Conservation (phyloP, 2,329 filamentous ascomycete genomes). For the Amauroascus niger region DNA sequence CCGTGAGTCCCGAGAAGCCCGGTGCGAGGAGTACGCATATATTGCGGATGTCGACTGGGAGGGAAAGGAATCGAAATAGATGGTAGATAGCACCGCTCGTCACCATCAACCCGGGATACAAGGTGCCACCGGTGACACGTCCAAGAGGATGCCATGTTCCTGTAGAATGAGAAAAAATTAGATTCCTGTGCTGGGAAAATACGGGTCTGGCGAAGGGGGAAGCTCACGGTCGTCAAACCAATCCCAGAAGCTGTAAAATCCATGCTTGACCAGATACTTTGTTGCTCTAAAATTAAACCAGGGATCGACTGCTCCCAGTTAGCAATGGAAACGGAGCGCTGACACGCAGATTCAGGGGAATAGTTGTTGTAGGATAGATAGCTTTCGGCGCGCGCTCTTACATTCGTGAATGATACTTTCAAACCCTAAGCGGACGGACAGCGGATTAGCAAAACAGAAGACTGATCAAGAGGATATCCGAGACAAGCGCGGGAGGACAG, state of each 20-base stretch:
- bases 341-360: background rate
- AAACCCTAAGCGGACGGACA: slow-evolving; percentile 66
- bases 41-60: slow-evolving; percentile 97
- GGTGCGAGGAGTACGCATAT: slow-evolving; percentile 95
- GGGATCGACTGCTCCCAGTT: slow-evolving; percentile 67
- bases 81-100: slow-evolving; percentile 97
- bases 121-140: slow-evolving; percentile 94
- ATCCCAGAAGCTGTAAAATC: slow-evolving; percentile 98
- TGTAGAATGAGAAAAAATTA: slow-evolving; percentile 24
- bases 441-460: slow-evolving; percentile 9
- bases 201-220: background rate
- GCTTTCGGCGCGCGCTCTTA: slow-evolving; percentile 43
- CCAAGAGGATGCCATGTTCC: slow-evolving; percentile 98
- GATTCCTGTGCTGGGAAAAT: background rate
- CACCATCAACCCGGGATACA: slow-evolving; percentile 98
- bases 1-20: slow-evolving; percentile 86
- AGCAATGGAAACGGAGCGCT: background rate
- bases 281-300: slow-evolving; percentile 99
- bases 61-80: slow-evolving; percentile 71
- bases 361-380: too few species aligned
- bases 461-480: background rate
- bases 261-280: slow-evolving; percentile 92
- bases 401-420: slow-evolving; percentile 99
- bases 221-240: slow-evolving; percentile 93
- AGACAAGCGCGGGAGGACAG: background rate